Percentiles rank a stretch among this genome's conserved stretches.
These are phyloP conservation scores for Plectranthus barbatus DNA, from an alignment of 257 asterid genomes.

Conservation along the genomic window DNA sequence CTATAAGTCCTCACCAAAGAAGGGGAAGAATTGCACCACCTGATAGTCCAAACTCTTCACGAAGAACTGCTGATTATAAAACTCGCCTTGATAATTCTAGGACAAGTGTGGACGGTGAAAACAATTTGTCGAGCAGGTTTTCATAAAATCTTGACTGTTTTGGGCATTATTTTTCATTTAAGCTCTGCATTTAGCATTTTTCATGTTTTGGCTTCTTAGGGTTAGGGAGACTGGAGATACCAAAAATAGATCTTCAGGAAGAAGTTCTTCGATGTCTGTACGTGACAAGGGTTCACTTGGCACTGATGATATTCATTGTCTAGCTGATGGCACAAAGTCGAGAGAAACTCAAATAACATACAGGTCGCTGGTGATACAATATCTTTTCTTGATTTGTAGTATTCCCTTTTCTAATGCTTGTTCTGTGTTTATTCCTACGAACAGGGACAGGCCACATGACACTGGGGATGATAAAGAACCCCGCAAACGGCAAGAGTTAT, in stretches of 20 bases:
- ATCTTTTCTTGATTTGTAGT: constrained; percentile 2
- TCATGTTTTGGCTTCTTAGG: not conserved
- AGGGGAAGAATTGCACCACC: constrained; percentile 30
- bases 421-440: constrained; percentile 4
- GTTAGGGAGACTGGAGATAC: constrained; percentile 37
- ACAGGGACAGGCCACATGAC: constrained; percentile 40
- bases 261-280: constrained; percentile 21
- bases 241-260: constrained; percentile 30
- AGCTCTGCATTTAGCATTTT: constrained; percentile 10
- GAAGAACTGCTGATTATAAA: constrained; percentile 29
- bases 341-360: constrained; percentile 27
- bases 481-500: constrained; percentile 26
- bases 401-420: constrained; percentile 6
- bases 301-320: constrained; percentile 25
- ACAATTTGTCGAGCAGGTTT: constrained; percentile 34
- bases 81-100: constrained; percentile 36
- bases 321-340: constrained; percentile 26
- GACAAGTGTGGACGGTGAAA: constrained; percentile 32
- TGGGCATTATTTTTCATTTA: not conserved
- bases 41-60: constrained; percentile 29
- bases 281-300: constrained; percentile 24
- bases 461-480: constrained; percentile 30
- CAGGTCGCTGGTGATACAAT: constrained; percentile 33
- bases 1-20: constrained; percentile 31
- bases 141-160: not conserved